phyloP scores from a whole-genome alignment of 306 rosid genomes.

The Prunus padus region DNA sequence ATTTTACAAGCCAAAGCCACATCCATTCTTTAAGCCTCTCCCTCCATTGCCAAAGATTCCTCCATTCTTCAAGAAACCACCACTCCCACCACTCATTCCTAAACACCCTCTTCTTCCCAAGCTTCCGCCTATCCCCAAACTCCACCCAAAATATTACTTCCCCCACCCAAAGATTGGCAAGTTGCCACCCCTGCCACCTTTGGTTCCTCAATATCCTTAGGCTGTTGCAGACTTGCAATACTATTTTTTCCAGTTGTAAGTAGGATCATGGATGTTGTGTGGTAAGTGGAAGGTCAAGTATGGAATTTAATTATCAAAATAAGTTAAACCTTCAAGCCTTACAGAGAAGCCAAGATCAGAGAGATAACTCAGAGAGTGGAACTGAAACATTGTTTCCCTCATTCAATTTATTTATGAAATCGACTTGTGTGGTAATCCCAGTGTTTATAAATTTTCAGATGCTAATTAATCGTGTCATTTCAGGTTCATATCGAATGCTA shows the following conservation, averaged over 20 bases:
- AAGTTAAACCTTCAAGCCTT: not conserved
- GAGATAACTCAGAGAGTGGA: not conserved
- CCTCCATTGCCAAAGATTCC: conserved; percentile 20
- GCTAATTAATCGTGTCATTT: not conserved
- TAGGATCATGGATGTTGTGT: not conserved
- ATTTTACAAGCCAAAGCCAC: conserved; percentile 30
- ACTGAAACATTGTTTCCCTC: not conserved
- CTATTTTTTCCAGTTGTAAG: not conserved
- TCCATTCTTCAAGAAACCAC: conserved; percentile 24
- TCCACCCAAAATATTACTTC: conserved; percentile 3
- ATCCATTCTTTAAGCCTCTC: conserved; percentile 19
- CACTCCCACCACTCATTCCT: not conserved
- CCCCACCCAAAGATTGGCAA: conserved; percentile 56
- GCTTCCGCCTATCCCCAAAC: too few species aligned
- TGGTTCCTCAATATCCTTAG: conserved; percentile 39
- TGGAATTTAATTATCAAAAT: not conserved
- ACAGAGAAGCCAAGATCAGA: not conserved
- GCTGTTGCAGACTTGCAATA: not conserved
- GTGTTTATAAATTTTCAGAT: not conserved
- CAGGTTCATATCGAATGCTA: not conserved
- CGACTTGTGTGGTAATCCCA: not conserved
- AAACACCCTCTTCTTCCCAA: too few species aligned
- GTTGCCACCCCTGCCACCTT: conserved; percentile 35
- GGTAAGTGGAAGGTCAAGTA: not conserved
- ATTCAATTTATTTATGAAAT: not conserved